These are phyloP conservation scores for Penicillium sp. DNA, from an alignment of 2,329 filamentous ascomycete genomes.

Conservation along the genomic window DNA sequence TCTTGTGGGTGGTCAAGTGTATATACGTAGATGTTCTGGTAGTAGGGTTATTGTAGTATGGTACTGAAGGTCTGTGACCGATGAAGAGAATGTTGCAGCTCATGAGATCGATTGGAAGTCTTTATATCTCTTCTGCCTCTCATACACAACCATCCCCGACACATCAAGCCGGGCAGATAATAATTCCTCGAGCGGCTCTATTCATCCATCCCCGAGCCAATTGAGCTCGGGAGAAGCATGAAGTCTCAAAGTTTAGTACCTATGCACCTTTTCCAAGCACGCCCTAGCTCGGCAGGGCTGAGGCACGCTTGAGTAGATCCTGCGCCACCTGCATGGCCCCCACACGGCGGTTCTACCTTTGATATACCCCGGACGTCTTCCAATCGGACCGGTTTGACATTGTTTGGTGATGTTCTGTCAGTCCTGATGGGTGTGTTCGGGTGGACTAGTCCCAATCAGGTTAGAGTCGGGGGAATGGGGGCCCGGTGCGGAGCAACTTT, in stretches of 20 bases:
- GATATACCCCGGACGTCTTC: background rate
- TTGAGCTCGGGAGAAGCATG: background rate
- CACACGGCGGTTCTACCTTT: background rate
- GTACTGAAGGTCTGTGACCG: too few species aligned
- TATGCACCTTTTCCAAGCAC: too few species aligned
- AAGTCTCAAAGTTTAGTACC: background rate
- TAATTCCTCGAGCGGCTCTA: background rate
- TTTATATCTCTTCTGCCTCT: background rate
- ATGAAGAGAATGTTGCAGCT: background rate
- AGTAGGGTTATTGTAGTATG: too few species aligned
- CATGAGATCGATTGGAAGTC: background rate
- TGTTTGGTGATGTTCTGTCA: background rate
- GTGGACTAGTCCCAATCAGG: background rate
- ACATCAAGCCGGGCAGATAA: background rate
- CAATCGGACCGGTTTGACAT: background rate
- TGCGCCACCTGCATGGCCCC: background rate
- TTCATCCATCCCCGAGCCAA: background rate
- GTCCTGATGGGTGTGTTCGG: background rate
- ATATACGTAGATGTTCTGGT: background rate
- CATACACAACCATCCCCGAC: background rate
- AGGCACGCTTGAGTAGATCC: background rate
- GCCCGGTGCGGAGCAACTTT: constrained; percentile 8
- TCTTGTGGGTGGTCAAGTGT: background rate
- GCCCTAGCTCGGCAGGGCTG: background rate
- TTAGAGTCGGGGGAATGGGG: constrained; percentile 9